Percentiles rank a stretch among this genome's conserved stretches.
Evolutionary conservation across 345 rosid species (phyloP).

Genomic region (Iberis pinnata): DNA sequence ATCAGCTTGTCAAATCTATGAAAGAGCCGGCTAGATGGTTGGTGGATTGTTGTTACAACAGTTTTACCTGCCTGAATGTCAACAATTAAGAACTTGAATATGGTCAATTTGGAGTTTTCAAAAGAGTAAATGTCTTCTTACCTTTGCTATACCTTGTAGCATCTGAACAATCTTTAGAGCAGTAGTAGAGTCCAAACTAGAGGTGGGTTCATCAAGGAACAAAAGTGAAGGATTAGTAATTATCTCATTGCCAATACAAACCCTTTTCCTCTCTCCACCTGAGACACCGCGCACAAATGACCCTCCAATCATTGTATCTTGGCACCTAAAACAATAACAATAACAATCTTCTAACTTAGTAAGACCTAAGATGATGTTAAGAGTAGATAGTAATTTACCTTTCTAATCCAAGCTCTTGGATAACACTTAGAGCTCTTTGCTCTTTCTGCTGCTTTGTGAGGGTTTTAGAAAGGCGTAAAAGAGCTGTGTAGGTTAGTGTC

Average conservation of each 20-base stretch:
- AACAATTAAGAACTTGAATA: constrained; percentile 20
- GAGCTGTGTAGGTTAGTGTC: constrained; percentile 83
- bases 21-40: constrained; percentile 90
- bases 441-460: constrained; percentile 58
- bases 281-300: constrained; percentile 89
- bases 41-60: constrained; percentile 83
- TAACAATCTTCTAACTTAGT: background rate
- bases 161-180: constrained; percentile 74
- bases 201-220: constrained; percentile 94
- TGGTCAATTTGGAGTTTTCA: background rate
- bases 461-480: constrained; percentile 59
- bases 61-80: constrained; percentile 76
- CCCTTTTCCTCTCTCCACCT: constrained; percentile 93
- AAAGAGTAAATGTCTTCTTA: constrained; percentile 16
- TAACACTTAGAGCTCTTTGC: constrained; percentile 64
- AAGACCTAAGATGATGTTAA: background rate
- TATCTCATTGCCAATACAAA: constrained; percentile 83
- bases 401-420: constrained; percentile 81
- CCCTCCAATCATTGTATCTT: constrained; percentile 91
- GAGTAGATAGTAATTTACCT: constrained; percentile 41
- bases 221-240: constrained; percentile 83
- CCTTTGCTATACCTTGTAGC: constrained; percentile 84
- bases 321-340: constrained; percentile 46
- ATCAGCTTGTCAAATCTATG: constrained; percentile 87
- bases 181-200: constrained; percentile 90